Base-by-base conservation (phyloP, 1,139 yeast genomes). In the Maudiozyma humilis region DNA sequence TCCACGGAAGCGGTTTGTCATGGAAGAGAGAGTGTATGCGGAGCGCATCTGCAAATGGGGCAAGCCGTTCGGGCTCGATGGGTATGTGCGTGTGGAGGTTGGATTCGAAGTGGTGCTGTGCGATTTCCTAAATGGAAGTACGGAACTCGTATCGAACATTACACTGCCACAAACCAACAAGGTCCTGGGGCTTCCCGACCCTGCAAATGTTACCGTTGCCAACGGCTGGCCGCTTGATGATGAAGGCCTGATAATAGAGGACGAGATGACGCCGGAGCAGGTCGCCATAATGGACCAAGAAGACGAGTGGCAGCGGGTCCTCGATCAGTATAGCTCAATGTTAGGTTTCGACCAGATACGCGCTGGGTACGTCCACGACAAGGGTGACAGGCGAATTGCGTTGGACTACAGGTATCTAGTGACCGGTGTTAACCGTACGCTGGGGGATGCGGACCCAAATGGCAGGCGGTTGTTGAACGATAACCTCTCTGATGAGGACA, bases 51-150 rank as follows among this genome's bases (percentile, higher is more conserved):
- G 82, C 55, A 50, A 65, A 31, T 74, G 79, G 78, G 79, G 79
- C 5, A 47, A 60, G 42, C 54, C 65, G 6, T 73, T 71, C 45
- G 78, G 75, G 45, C 46, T 72, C 47, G 73, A 77, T 55, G 83
- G 82, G 0, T 62, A 68, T 20, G 62, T 78, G 7, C 63, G 82
- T 49, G 62, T 76, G 23, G 82, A 77, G 52, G 62, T 73, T 36
- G 81, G 80, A 0, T 78, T 68, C 54, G 82, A 78, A 55, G 67
- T 76, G 17, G 65, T 77, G 10, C 45, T 77, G 16, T 78, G 82
- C 60, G 75, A 76, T 52, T 76, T 78, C 55, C 46, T 60, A 40
- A 53, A 54, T 27, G 69, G 65, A 6, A 67, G 68, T 43, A 37
- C 75, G 6, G 67, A 68, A 43, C 49, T 76, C 37, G 66, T 74